These are phyloP conservation scores for Penicillium sp. DNA, from an alignment of 2,329 filamentous ascomycete species.

Conservation along the genomic window DNA sequence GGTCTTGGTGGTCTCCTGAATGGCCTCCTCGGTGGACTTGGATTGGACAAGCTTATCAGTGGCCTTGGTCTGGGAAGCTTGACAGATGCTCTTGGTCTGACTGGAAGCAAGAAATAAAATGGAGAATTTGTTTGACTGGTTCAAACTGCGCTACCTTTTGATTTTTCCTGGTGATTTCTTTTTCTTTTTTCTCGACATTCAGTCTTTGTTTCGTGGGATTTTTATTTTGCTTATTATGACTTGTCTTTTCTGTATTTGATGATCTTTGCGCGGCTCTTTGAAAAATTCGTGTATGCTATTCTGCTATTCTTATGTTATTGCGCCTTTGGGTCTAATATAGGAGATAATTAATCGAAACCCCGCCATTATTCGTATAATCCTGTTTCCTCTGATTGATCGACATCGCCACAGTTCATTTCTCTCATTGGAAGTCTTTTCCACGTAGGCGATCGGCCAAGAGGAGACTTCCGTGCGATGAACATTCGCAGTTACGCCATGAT, in stretches of 20 bases:
- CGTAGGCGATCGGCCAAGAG: no score
- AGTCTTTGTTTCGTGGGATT: background rate
- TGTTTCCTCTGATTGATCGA: background rate
- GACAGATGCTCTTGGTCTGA: slow-evolving; percentile 44
- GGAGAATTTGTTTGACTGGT: background rate
- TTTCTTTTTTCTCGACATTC: background rate
- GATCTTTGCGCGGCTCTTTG: background rate
- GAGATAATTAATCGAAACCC: background rate
- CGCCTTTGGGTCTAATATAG: slow-evolving; percentile 1
- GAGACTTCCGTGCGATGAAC: no score
- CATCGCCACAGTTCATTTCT: background rate
- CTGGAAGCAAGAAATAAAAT: slow-evolving; percentile 43
- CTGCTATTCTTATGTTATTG: background rate
- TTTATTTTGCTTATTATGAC: background rate
- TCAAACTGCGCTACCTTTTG: background rate
- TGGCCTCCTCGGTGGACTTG: slow-evolving; percentile 74
- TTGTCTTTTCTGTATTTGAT: background rate
- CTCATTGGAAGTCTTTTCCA: background rate
- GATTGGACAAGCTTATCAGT: slow-evolving; percentile 58
- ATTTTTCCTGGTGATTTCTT: background rate
- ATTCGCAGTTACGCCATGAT: no score
- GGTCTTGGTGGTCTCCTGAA: slow-evolving; percentile 82
- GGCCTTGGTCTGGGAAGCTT: slow-evolving; percentile 56
- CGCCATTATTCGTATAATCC: background rate
- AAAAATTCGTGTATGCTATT: background rate